Evolutionary conservation across 345 rosid genomes (phyloP), one percentile per base, ranked within the genome.

Genomic region (Microcos paniculata): DNA sequence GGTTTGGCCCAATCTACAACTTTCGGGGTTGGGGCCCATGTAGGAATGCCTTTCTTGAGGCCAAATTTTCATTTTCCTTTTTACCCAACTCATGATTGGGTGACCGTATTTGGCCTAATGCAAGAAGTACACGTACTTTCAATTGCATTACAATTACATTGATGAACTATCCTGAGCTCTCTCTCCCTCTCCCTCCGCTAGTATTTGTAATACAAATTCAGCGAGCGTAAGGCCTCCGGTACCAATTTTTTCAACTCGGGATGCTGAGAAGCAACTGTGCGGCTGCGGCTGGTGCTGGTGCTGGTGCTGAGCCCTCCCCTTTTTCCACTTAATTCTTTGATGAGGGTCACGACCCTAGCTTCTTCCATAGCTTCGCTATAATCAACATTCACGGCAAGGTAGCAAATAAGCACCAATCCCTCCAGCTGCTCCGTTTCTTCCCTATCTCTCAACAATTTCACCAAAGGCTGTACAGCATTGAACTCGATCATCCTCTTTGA

Each of bases 321-420:
- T 48, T 49, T 49, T 16, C 19, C 4, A 18, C 8, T 49, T 49
- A 4, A 83, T 90, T 40, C 92, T 93, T 90, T 91, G 0, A 93
- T 89, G 10, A 84, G 90, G 23, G 85, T 87, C 82, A 87, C 76
- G 42, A 90, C 90, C 87, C 92, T 82, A 23, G 94, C 90, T 56
- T 86, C 90, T 45, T 88, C 89, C 79, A 90, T 19, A 24, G 76
- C 85, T 79, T 80, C 80, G 4, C 78, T 85, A 74, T 91, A 82
- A 67, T 92, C 86, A 18, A 89, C 90, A 58, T 85, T 88, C 56
- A 90, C 13, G 0, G 92, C 84, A 33, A 93, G 88, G 82, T 90
- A 87, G 76, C 98, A 91, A 31, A 90, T 86, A 62, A 91, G 87
- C 72, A 80, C 70, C 66, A 93, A 74, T 1, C 84, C 91, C 0